Base-by-base conservation (phyloP, 495 filamentous ascomycete species). In the Aspergillus nanangensis region DNA sequence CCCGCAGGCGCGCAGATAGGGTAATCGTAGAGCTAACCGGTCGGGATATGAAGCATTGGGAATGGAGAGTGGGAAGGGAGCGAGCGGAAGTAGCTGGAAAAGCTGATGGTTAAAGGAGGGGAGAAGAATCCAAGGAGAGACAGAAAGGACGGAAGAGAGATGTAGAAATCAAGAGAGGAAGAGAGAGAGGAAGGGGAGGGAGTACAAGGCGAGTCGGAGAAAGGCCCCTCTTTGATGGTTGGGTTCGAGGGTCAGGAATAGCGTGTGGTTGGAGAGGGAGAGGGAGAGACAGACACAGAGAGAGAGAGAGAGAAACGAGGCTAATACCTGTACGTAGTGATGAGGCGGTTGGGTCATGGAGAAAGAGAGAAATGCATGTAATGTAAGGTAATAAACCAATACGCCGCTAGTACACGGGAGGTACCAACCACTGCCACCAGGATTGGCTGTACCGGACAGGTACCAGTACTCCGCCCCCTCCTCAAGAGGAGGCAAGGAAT, bases 1-100 rank as follows among this genome's bases (percentile, higher is more conserved):
- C 39, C 48, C 48, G 45, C 52, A 47, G 41, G 58, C 49, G 53
- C 48, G 50, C 51, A 53, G 51, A 44, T 44, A 47, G 50, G 42
- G 22, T 15, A 41, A 32, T 37, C 11, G 7, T 5, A 29, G 25
- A 10, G 13, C 45, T 48, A 51, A 24, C 41, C 38, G 38, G 50
- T 52, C 29, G 47, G 51, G 25, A 45, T 36, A 37, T 18, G 38
- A 47, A 38, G 49, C 49, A 58, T 61, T 53, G 55, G 53, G 49
- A 22, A 20, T 42, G 14, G 25, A 37, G 39, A 38, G 32, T 29
- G 43, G 39, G 11, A 29, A 50, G 22, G 21, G 39, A 50, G 17
- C 21, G 39, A 15, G 32, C 17, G 10, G 37, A 34, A n/a, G n/a
- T n/a, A n/a, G n/a, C n/a, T n/a, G n/a, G n/a, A n/a, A n/a, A n/a